Base-by-base conservation (phyloP, 1,284 basidiomycete species). In the Albatrellus sp. region DNA sequence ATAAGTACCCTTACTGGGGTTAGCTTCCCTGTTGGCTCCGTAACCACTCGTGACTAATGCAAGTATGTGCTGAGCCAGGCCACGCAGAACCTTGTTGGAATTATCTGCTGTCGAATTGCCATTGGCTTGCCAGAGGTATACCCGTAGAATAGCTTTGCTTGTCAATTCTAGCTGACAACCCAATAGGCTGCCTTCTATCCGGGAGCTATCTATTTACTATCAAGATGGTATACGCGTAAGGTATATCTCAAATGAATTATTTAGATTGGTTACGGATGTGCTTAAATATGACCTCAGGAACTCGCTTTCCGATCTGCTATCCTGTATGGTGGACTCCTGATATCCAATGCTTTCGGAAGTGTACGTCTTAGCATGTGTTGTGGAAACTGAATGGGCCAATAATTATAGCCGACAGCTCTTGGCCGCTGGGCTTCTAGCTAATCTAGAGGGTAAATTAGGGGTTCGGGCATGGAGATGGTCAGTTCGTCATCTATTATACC, bases 311-410 rank as follows among this genome's bases (percentile, higher is more conserved):
- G 86, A 33, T 74, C 77, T 40, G 78, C 81, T 0, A 69, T 86
- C 45, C 67, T 90, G 2, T 85, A 78, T 57, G 68, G 69, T 6
- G 83, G 82, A 13, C 55, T 77, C 2, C 62, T 87, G n/a, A 68
- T 86, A 41, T 81, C 80, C 0, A 87, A 85, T 60, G 84, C 85
- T 2, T 86, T 88, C 56, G 82, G 83, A 35, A 66, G 72, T 44
- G 77, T 80, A 45, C 57, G 76, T 24, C 3, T 5, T 13, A 17
- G 3, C 34, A 35, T 13, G 34, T 24, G 24, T 24, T 37, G 54
- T 49, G 16, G 37, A 33, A n/a, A 32, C 9, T 3, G 32, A 10
- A 34, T 3, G 37, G 12, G 7, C 19, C n/a, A 38, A 2, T 20
- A 13, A 20, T 32, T 12, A 13, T 24, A 35, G 5, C 24, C 32